phyloP scores from a whole-genome alignment of 1,284 basidiomycete genomes.

The Melampsora americana region DNA sequence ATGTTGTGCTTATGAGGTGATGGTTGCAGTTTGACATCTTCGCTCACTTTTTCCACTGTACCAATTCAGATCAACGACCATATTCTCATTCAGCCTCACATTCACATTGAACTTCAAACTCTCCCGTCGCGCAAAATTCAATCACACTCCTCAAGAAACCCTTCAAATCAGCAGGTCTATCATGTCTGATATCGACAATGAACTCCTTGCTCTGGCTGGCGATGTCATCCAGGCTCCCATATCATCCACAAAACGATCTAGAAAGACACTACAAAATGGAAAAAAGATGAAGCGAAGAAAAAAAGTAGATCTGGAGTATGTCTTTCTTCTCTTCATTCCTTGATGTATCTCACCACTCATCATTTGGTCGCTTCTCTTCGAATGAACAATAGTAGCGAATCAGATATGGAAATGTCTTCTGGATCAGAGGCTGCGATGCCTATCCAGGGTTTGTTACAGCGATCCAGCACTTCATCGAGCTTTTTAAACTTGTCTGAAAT shows the following conservation, averaged over 20 bases:
- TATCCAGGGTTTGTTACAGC: slow-evolving; percentile 14
- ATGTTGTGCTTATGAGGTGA: too few relatives aligned
- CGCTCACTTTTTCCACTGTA: too few relatives aligned
- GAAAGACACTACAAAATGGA: background rate
- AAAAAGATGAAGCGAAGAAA: slow-evolving; percentile 27
- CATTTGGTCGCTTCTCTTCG: background rate
- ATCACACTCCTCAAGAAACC: too few relatives aligned
- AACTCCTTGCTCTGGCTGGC: slow-evolving; percentile 39
- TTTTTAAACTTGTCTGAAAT: background rate
- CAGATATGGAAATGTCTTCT: slow-evolving; percentile 44
- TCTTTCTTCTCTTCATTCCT: background rate
- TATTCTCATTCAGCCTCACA: too few relatives aligned
- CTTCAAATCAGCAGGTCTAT: background rate
- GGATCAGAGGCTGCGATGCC: slow-evolving; percentile 24
- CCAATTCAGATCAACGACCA: too few relatives aligned
- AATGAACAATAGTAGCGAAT: slow-evolving; percentile 21
- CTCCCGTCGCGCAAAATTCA: too few relatives aligned
- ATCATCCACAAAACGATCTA: slow-evolving; percentile 14
- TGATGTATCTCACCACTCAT: background rate
- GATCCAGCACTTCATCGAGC: background rate
- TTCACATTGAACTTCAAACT: too few relatives aligned
- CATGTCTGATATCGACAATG: slow-evolving; percentile 42
- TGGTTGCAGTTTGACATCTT: too few relatives aligned
- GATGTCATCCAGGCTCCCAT: slow-evolving; percentile 13
- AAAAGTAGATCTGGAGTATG: slow-evolving; percentile 40